Percentiles rank a stretch among this genome's conserved stretches.
Conservation (phyloP, 2,329 filamentous ascomycete species). For the Aspergillus ochraceoroseus region DNA sequence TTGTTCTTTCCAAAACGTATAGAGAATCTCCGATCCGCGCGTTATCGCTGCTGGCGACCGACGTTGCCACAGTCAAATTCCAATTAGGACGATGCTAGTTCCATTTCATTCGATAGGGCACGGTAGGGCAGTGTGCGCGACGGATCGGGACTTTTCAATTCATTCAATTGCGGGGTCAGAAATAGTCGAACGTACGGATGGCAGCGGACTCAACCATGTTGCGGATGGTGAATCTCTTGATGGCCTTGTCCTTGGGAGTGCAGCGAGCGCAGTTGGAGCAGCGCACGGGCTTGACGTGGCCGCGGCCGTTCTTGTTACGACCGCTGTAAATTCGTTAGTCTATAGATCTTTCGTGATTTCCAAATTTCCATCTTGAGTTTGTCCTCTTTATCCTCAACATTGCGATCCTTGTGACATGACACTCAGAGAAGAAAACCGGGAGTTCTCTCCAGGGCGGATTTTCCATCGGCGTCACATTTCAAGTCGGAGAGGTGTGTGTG, state of each 20-base stretch:
- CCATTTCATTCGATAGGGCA: slow-evolving; percentile 15
- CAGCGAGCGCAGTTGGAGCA: slow-evolving; percentile 84
- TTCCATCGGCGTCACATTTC: slow-evolving; percentile 12
- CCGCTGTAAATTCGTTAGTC: slow-evolving; percentile 56
- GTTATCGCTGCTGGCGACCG: neutral
- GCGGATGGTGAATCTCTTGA: slow-evolving; percentile 99
- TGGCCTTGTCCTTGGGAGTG: slow-evolving; percentile 99
- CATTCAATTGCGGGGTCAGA: slow-evolving; percentile 17
- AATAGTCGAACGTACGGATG: slow-evolving; percentile 99
- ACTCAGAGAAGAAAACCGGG: slow-evolving; percentile 1
- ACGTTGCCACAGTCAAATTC: slow-evolving; percentile 7
- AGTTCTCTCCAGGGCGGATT: slow-evolving; percentile 5
- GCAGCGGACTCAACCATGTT: slow-evolving; percentile 99
- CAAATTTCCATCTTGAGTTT: neutral
- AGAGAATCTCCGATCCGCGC: slow-evolving; percentile 6
- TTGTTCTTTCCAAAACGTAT: slow-evolving; percentile 4
- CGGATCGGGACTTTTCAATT: slow-evolving; percentile 10
- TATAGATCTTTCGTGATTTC: neutral
- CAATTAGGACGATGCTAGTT: neutral
- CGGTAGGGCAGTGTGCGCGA: too few relatives aligned
- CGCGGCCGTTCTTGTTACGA: slow-evolving; percentile 99
- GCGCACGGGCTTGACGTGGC: slow-evolving; percentile 99
- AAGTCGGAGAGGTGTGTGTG: slow-evolving; percentile 8
- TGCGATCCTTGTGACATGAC: slow-evolving; percentile 5
- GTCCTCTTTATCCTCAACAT: slow-evolving; percentile 5